Conservation (phyloP, 148 eudicot genomes). For the Beta vulgaris region DNA sequence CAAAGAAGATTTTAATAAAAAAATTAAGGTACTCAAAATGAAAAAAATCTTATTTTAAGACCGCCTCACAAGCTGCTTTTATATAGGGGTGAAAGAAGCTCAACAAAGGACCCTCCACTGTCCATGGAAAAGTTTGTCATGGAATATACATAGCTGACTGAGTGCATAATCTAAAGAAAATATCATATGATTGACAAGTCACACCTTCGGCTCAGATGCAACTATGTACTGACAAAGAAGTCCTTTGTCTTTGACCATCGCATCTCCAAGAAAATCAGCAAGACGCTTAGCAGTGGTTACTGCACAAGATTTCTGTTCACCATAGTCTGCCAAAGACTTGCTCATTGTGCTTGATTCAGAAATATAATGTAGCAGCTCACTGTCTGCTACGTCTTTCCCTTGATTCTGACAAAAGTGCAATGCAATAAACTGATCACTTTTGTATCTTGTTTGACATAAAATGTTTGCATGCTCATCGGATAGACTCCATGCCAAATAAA, state of each 20-base stretch:
- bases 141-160: neutral
- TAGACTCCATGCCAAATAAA: constrained; percentile 1
- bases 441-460: neutral
- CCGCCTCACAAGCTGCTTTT: neutral
- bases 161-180: neutral
- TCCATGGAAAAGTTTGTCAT: neutral
- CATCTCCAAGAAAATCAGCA: constrained; percentile 95
- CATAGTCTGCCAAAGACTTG: constrained; percentile 95
- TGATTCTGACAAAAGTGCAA: constrained; percentile 60
- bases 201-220: constrained; percentile 97
- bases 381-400: constrained; percentile 88
- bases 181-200: constrained; percentile 6
- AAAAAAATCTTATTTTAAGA: neutral
- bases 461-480: neutral
- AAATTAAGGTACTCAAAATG: neutral
- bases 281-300: constrained; percentile 96
- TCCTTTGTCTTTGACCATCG: constrained; percentile 99
- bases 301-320: constrained; percentile 96
- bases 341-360: constrained; percentile 99
- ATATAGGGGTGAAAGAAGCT: neutral
- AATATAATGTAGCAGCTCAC: constrained; percentile 91
- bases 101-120: neutral
- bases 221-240: constrained; percentile 89
- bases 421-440: constrained; percentile 19
- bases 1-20: neutral